phyloP scores from a whole-genome alignment of 2,329 filamentous ascomycete species.

The Aspergillus cejpii region DNA sequence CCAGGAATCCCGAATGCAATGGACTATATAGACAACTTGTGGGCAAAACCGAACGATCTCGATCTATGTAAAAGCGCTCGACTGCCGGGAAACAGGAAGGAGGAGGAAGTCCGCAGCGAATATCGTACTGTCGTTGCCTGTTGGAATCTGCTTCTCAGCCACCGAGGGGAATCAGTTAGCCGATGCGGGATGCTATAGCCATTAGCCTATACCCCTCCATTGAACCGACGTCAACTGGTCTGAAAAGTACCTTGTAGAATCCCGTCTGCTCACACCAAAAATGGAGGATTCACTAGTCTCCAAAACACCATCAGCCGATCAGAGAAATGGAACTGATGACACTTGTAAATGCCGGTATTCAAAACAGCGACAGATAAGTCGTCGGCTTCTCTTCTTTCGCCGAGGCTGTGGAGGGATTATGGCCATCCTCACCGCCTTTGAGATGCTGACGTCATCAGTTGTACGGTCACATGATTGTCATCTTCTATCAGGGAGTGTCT shows the following conservation, averaged over 20 bases:
- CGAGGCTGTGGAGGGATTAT: neutral
- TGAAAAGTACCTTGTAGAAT: neutral
- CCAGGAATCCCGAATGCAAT: too few species aligned
- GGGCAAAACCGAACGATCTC: too few species aligned
- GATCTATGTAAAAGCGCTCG: neutral
- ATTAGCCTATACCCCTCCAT: neutral
- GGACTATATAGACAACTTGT: too few species aligned
- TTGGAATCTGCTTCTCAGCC: neutral
- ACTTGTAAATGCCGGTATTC: neutral
- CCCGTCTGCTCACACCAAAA: neutral
- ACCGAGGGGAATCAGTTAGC: neutral
- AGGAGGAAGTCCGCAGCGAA: neutral
- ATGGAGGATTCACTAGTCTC: neutral
- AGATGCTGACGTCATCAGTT: neutral
- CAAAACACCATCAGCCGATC: neutral
- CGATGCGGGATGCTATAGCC: neutral
- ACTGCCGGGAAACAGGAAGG: too few species aligned
- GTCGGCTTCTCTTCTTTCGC: neutral
- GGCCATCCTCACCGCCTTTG: neutral
- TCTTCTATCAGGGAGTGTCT: too few species aligned
- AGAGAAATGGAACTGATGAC: neutral
- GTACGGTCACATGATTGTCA: neutral
- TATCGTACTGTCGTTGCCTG: neutral
- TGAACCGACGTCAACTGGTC: neutral
- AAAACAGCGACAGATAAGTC: neutral